phyloP scores from a whole-genome alignment of 192 early-diverging fungal genomes.

The Gonapodya prolifera region DNA sequence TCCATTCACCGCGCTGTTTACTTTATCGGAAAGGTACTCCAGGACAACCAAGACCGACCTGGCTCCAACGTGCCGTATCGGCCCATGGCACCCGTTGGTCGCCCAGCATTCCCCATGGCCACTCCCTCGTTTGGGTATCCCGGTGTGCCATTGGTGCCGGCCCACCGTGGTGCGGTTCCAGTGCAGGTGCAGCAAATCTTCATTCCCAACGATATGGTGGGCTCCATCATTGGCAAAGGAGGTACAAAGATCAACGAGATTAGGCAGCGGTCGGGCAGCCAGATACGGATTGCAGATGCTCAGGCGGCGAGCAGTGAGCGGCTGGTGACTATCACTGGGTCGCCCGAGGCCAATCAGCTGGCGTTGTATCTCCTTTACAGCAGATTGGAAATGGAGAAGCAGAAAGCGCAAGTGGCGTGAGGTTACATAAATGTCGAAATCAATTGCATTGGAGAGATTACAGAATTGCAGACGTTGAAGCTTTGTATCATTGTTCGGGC shows the following conservation, averaged over 20 bases:
- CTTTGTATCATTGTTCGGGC: too few species aligned
- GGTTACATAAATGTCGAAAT: background rate
- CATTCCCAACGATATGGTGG: slow-evolving; percentile 92
- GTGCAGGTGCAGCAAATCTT: slow-evolving; percentile 64
- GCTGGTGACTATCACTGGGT: slow-evolving; percentile 84
- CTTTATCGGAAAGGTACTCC: slow-evolving; percentile 2
- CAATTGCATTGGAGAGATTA: too few species aligned
- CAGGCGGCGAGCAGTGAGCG: slow-evolving; percentile 71
- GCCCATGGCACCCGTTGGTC: slow-evolving; percentile 14
- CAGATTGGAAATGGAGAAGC: slow-evolving; percentile 78
- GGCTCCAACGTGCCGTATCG: slow-evolving; percentile 5
- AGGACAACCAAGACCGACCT: background rate
- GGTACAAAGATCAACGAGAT: slow-evolving; percentile 48
- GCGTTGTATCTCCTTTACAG: slow-evolving; percentile 83
- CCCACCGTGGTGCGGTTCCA: background rate
- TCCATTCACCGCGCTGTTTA: slow-evolving; percentile 2
- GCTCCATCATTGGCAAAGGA: slow-evolving; percentile 92
- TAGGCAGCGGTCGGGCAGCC: slow-evolving; percentile 25
- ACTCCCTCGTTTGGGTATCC: slow-evolving; percentile 16
- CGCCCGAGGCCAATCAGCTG: slow-evolving; percentile 72
- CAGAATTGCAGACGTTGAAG: too few species aligned
- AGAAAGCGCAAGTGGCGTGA: slow-evolving; percentile 16
- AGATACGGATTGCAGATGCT: slow-evolving; percentile 80
- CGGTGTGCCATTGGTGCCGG: background rate
- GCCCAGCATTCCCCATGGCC: too few species aligned